A percentile compares a stretch with the other conserved stretches of the same genome.
phyloP scores from a whole-genome alignment of 495 filamentous ascomycete genomes.

The Xylaria flabelliformis region DNA sequence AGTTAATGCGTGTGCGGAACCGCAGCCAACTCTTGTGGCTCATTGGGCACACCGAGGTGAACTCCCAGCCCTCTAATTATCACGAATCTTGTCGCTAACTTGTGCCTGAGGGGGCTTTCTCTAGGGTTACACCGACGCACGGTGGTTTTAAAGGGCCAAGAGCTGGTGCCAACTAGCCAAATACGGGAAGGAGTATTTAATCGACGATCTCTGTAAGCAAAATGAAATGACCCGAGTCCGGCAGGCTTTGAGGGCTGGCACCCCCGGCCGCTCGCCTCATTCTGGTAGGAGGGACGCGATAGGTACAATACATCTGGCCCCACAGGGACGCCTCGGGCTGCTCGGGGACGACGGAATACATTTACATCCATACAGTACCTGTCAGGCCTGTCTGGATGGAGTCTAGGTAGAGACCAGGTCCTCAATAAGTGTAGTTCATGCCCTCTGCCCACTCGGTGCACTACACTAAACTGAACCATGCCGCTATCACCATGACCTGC shows the following conservation, averaged over 20 bases:
- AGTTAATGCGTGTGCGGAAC: neutral
- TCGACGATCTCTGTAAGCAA: slow-evolving; percentile 12
- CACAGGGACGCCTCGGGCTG: neutral
- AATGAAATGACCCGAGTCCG: slow-evolving; percentile 7
- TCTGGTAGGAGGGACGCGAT: neutral
- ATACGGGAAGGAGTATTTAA: slow-evolving; percentile 4
- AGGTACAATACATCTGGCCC: neutral
- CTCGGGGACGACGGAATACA: neutral
- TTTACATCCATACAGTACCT: neutral
- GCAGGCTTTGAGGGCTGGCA: neutral
- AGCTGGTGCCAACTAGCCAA: neutral
- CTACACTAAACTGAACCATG: slow-evolving; percentile 14
- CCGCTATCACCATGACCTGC: slow-evolving; percentile 15
- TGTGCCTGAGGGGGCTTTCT: neutral
- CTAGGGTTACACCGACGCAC: neutral
- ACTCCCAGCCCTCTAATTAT: slow-evolving; percentile 1
- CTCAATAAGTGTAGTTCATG: slow-evolving; percentile 3
- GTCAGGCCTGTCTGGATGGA: neutral
- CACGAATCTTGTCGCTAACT: neutral
- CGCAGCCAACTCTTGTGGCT: neutral
- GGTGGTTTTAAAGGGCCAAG: slow-evolving; percentile 11
- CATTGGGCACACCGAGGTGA: slow-evolving; percentile 13
- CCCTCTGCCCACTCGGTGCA: slow-evolving; percentile 3
- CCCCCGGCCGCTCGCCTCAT: neutral
- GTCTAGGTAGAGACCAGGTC: neutral